Conservation (phyloP, 2,329 filamentous ascomycete species). For the Coniella lustricola region DNA sequence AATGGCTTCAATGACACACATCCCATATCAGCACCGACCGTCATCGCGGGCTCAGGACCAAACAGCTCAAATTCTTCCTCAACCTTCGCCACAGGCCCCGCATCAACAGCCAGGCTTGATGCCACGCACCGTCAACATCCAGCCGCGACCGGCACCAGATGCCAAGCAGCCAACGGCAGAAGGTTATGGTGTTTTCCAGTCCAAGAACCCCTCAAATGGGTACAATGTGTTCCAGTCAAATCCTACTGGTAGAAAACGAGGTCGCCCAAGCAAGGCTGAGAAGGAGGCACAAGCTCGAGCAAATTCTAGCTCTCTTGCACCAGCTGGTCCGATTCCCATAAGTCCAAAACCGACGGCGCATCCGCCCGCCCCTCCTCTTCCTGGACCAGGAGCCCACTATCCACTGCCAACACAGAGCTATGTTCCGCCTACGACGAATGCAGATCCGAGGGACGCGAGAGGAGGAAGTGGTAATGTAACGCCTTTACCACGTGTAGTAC, state of each 20-base stretch:
- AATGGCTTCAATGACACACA: constrained; percentile 20
- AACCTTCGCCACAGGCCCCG: constrained; percentile 1
- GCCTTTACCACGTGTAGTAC: background rate
- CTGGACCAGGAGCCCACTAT: background rate
- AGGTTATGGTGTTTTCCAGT: constrained; percentile 10
- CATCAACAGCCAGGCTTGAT: constrained; percentile 9
- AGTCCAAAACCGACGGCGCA: constrained; percentile 15
- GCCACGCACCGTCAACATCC: constrained; percentile 21
- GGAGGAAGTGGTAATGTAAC: constrained; percentile 1
- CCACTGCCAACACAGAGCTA: background rate
- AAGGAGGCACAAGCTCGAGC: constrained; percentile 23
- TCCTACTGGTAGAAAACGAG: constrained; percentile 24
- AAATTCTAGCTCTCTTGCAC: constrained; percentile 16
- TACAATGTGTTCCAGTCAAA: constrained; percentile 14
- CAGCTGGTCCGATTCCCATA: constrained; percentile 20
- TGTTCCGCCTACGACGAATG: background rate
- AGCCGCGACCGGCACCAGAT: constrained; percentile 25
- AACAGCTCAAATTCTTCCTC: constrained; percentile 4
- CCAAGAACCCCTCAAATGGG: constrained; percentile 16
- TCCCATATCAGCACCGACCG: constrained; percentile 13
- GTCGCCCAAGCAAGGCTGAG: constrained; percentile 28
- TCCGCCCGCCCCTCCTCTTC: background rate
- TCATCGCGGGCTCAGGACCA: constrained; percentile 9
- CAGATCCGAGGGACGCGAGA: constrained; percentile 6
- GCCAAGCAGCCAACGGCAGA: constrained; percentile 15